Evolutionary conservation across 768 basidiomycete genomes (phyloP).

Genomic region (Chalciporus pseudorubinellus): DNA sequence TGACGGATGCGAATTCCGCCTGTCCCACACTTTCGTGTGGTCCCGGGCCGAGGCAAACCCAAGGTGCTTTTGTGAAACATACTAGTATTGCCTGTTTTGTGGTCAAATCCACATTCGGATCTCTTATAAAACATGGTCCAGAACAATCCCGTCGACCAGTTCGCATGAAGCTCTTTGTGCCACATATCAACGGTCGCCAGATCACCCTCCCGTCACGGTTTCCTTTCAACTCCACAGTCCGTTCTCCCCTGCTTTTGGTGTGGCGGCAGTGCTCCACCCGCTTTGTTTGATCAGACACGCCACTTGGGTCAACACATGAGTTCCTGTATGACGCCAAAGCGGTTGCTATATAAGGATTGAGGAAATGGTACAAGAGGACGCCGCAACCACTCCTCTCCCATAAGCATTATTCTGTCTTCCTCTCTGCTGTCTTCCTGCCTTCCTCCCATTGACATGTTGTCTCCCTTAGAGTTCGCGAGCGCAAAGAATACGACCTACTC

Average conservation of each 20-base stretch:
- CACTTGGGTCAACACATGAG: constrained; percentile 20
- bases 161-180: constrained; percentile 22
- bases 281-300: constrained; percentile 22
- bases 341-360: constrained; percentile 4
- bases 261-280: constrained; percentile 3
- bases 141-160: not conserved
- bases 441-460: constrained; percentile 10
- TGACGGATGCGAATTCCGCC: constrained; percentile 2
- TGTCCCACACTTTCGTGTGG: not conserved
- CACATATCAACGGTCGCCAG: constrained; percentile 10
- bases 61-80: constrained; percentile 8
- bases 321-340: constrained; percentile 7
- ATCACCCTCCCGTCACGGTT: not conserved
- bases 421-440: not conserved
- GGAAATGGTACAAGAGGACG: constrained; percentile 19
- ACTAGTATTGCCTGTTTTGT: not conserved
- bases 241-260: constrained; percentile 10
- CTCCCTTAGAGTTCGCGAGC: not conserved
- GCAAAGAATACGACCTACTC: not conserved
- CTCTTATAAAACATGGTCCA: not conserved
- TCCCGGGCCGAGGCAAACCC: not conserved
- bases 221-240: constrained; percentile 6
- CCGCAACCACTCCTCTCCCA: not conserved
- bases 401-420: not conserved
- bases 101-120: not conserved